These are phyloP conservation scores for Curvularia hawaiiensis DNA, from an alignment of 2,329 filamentous ascomycete genomes.

Conservation along the genomic window DNA sequence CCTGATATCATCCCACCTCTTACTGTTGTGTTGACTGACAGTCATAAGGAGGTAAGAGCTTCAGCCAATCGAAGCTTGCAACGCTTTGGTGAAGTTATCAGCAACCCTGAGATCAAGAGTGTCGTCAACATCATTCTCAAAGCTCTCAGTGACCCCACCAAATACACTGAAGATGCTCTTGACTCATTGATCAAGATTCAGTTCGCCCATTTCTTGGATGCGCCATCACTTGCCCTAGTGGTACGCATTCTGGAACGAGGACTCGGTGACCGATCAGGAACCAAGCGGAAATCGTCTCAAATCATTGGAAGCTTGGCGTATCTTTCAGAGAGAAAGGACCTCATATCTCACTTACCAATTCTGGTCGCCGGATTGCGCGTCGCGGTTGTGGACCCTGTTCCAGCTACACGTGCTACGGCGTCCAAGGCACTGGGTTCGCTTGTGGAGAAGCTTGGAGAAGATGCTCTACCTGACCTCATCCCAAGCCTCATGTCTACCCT, in stretches of 20 bases:
- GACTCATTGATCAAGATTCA: constrained; percentile 97
- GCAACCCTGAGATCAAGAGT: constrained; percentile 94
- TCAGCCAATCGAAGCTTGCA: constrained; percentile 96
- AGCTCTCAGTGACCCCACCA: constrained; percentile 95
- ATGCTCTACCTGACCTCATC: constrained; percentile 94
- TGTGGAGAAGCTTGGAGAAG: constrained; percentile 98
- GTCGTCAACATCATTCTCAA: constrained; percentile 91
- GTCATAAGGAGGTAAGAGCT: constrained; percentile 92
- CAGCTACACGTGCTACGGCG: constrained; percentile 92
- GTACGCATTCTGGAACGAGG: constrained; percentile 95
- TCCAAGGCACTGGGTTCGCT: constrained; percentile 94
- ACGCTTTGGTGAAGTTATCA: constrained; percentile 97
- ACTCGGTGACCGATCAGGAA: constrained; percentile 86
- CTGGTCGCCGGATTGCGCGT: constrained; percentile 87
- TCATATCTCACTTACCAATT: constrained; percentile 87
- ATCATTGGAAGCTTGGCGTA: constrained; percentile 98
- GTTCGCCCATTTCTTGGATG: constrained; percentile 97
- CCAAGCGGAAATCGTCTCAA: constrained; percentile 94
- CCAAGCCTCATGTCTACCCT: constrained; percentile 97
- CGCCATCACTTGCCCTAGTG: constrained; percentile 91
- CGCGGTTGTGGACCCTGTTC: constrained; percentile 93
- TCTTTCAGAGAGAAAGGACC: constrained; percentile 93
- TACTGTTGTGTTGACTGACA: constrained; percentile 93
- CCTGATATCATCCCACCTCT: constrained; percentile 97
- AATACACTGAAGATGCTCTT: constrained; percentile 92